phyloP scores from a whole-genome alignment of 805 yeast genomes.

The Metschnikowia colocasiae region DNA sequence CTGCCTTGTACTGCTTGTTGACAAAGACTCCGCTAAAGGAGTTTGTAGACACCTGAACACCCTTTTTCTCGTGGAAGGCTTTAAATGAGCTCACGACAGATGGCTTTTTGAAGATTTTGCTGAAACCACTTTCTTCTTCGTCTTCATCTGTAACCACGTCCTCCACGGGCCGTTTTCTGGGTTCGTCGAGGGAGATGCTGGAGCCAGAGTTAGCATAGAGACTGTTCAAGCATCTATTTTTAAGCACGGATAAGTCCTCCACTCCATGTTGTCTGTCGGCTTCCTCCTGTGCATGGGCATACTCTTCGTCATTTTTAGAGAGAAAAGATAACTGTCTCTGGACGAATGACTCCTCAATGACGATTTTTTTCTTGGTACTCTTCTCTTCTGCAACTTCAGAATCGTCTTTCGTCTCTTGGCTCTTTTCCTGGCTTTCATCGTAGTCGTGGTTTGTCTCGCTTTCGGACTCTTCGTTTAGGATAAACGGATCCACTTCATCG shows the following conservation, averaged over 20 bases:
- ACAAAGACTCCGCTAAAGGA: constrained; percentile 48
- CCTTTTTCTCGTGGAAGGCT: constrained; percentile 34
- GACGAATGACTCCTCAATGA: constrained; percentile 51
- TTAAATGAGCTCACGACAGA: constrained; percentile 48
- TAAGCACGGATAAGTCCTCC: constrained; percentile 46
- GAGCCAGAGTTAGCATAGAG: constrained; percentile 19
- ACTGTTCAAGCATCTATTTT: constrained; percentile 36
- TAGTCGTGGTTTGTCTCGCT: constrained; percentile 22
- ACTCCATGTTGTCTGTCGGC: constrained; percentile 37
- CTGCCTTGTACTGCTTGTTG: constrained; percentile 51
- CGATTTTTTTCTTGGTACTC: constrained; percentile 32
- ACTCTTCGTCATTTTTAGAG: constrained; percentile 31
- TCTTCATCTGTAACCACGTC: constrained; percentile 23
- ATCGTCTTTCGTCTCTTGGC: constrained; percentile 6
- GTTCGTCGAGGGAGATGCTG: constrained; percentile 10
- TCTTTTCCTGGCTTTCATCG: constrained; percentile 3
- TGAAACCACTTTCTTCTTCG: constrained; percentile 33
- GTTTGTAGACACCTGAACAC: constrained; percentile 39
- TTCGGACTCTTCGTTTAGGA: constrained; percentile 25
- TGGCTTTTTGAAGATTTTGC: constrained; percentile 42
- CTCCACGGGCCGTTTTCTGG: constrained; percentile 7
- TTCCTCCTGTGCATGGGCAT: constrained; percentile 27
- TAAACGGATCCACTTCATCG: constrained; percentile 38
- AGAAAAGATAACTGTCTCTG: constrained; percentile 55
- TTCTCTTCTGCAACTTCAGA: constrained; percentile 18